A percentile compares a stretch with the other conserved stretches of the same genome.
These are phyloP conservation scores for Xanthoconium stramineum DNA, from an alignment of 768 basidiomycete species.

Conservation along the genomic window DNA sequence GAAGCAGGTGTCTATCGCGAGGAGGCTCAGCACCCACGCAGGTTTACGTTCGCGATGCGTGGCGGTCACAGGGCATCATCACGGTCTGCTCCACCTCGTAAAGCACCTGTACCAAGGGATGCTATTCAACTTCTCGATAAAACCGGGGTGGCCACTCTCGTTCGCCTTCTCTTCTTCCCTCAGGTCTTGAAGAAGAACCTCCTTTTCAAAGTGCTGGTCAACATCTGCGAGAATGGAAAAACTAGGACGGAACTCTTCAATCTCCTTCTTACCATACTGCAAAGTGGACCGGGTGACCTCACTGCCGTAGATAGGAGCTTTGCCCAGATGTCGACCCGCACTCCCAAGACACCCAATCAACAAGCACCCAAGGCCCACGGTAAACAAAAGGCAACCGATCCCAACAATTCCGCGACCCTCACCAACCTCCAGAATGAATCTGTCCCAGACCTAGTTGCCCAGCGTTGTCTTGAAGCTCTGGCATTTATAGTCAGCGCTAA, in stretches of 20 bases:
- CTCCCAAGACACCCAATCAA: slow-evolving; percentile 46
- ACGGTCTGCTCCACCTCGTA: slow-evolving; percentile 39
- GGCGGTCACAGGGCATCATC: slow-evolving; percentile 26
- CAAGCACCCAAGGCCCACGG: slow-evolving; percentile 47
- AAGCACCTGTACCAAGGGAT: slow-evolving; percentile 64
- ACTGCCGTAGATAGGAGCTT: slow-evolving; percentile 92
- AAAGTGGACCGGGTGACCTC: slow-evolving; percentile 93
- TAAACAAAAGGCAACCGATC: slow-evolving; percentile 69
- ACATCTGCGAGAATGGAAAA: slow-evolving; percentile 92
- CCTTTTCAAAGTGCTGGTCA: slow-evolving; percentile 86
- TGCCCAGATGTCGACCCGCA: slow-evolving; percentile 81
- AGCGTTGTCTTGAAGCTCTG: slow-evolving; percentile 90
- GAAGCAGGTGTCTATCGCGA: slow-evolving; percentile 77
- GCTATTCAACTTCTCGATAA: slow-evolving; percentile 94
- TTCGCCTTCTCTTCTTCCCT: slow-evolving; percentile 94
- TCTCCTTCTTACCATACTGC: slow-evolving; percentile 86
- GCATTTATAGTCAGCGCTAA: slow-evolving; percentile 85
- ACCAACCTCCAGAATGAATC: slow-evolving; percentile 66
- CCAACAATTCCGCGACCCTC: slow-evolving; percentile 45
- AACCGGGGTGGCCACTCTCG: slow-evolving; percentile 79
- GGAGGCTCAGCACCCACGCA: slow-evolving; percentile 37
- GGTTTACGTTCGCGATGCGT: slow-evolving; percentile 31
- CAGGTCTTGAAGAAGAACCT: slow-evolving; percentile 83
- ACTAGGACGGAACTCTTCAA: slow-evolving; percentile 93
- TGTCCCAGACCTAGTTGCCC: slow-evolving; percentile 89